Evolutionary conservation across 805 yeast species (phyloP), one percentile per base, ranked within the genome.

Genomic region (Candida wancherniae): DNA sequence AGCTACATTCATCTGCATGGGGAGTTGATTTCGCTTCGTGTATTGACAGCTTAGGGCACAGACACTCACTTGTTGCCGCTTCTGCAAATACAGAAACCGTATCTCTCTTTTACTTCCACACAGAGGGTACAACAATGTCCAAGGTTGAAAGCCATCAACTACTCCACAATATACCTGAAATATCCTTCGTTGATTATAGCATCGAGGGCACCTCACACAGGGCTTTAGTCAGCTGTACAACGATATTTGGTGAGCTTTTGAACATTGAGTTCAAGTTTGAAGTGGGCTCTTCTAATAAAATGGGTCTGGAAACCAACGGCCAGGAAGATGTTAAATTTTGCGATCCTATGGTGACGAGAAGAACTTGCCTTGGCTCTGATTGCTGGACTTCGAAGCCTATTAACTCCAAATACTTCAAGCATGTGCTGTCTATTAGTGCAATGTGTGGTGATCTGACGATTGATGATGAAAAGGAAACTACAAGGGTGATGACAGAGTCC

Each of bases 61-160:
- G 39, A 26, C 59, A 51, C 21, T 48, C 61, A 32, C 32, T 71
- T 24, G 38, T 79, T 9, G 72, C 59, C 0, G 64, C 69, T 0
- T 69, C 82, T 1, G 83, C 77, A 39, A 80, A 80, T 43, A 61
- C 74, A 4, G 73, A 66, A 32, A 49, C 54, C 5, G 53, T 76
- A 2, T 58, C 70, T 0, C 36, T 73, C 5, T 61, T 72, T 31
- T 57, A 60, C 29, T 56, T 58, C 33, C 53, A 57, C 33, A 31
- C n/a, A 26, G 15, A 37, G 4, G 24, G 59, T 53, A 29, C 36
- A 41, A 4, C 29, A 44, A 15, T 61, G 61, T 29, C 51, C 31
- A 57, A 50, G 24, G 51, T 62, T 3, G 57, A 51, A 19, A 53
- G 75, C 2, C 69, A 64, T 22, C 62, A 60, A 24, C 37, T 80